Evolutionary conservation across 2,329 filamentous ascomycete species (phyloP).

Genomic region (Calcarisporium arbuscula): DNA sequence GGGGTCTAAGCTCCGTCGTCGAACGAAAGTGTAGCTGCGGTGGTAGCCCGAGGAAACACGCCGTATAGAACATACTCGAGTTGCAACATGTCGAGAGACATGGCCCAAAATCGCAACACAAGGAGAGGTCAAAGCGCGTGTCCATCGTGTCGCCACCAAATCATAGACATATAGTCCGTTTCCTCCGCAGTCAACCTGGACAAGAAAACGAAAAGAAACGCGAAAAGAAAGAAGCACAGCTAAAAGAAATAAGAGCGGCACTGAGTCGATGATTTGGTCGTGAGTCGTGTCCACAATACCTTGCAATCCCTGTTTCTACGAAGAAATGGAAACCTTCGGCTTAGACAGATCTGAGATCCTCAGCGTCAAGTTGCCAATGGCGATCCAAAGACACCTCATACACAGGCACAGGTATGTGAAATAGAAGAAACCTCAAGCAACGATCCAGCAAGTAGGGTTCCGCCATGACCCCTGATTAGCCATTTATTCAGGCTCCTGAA

Average conservation of each 20-base stretch:
- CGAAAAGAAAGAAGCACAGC: constrained; percentile 17
- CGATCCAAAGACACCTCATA: constrained; percentile 35
- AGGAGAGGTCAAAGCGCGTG: too few species aligned
- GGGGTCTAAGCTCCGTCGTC: too few species aligned
- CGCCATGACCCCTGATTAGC: too few species aligned
- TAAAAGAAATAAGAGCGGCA: constrained; percentile 11
- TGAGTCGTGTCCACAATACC: constrained; percentile 33
- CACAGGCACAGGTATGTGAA: too few species aligned
- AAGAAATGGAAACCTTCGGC: constrained; percentile 53
- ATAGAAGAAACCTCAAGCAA: constrained; percentile 22
- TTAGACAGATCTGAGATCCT: constrained; percentile 54
- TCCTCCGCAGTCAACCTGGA: constrained; percentile 11
- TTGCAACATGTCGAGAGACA: too few species aligned
- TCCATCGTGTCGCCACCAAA: too few species aligned
- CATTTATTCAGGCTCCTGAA: constrained; percentile 46
- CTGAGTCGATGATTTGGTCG: constrained; percentile 16
- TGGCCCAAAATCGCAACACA: too few species aligned
- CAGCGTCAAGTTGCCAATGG: constrained; percentile 44
- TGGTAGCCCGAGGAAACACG: too few species aligned
- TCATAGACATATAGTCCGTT: too few species aligned
- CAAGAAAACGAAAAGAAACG: constrained; percentile 10
- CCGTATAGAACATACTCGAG: too few species aligned
- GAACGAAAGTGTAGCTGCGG: too few species aligned
- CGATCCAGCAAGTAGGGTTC: constrained; percentile 17
- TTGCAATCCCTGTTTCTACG: constrained; percentile 37